phyloP scores from a whole-genome alignment of 352 stramenopile genomes.

The Blastocystis sp. region DNA sequence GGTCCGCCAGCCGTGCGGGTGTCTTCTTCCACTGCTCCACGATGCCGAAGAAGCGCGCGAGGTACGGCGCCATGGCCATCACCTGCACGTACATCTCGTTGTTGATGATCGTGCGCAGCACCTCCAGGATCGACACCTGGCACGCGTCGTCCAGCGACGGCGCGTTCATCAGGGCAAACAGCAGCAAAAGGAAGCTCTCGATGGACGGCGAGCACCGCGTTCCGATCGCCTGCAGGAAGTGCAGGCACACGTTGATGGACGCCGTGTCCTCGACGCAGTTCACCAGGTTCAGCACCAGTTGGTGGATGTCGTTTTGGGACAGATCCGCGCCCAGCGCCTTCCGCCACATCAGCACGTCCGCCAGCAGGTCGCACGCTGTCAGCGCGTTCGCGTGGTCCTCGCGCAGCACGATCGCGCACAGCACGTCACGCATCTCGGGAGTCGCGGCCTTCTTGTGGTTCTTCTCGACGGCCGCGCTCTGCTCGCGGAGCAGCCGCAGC shows the following conservation, averaged over 20 bases:
- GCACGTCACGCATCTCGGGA: constrained; percentile 6
- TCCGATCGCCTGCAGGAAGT: constrained; percentile 62
- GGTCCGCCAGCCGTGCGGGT: constrained; percentile 22
- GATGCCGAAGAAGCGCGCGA: constrained; percentile 49
- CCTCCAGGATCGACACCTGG: constrained; percentile 61
- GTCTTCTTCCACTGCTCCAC: constrained; percentile 57
- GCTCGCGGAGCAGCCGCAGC: constrained; percentile 22
- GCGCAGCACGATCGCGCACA: constrained; percentile 43
- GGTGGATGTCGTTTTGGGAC: constrained; percentile 25
- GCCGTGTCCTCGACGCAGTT: constrained; percentile 10
- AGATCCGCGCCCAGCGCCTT: constrained; percentile 51
- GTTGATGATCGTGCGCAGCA: constrained; percentile 60
- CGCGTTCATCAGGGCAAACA: constrained; percentile 53
- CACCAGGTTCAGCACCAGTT: constrained; percentile 41
- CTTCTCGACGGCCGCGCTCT: constrained; percentile 36
- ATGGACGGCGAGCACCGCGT: constrained; percentile 47
- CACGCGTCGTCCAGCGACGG: neutral
- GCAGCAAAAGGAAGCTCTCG: constrained; percentile 66
- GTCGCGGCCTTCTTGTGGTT: constrained; percentile 67
- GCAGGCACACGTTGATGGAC: neutral
- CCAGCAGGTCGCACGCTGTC: constrained; percentile 12
- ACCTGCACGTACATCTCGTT: constrained; percentile 63
- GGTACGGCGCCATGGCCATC: constrained; percentile 28
- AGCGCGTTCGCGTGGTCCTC: constrained; percentile 44
- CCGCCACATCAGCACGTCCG: constrained; percentile 37